Evolutionary conservation across 2,329 filamentous ascomycete species (phyloP), one percentile per base, ranked within the genome.

Genomic region (Aspergillus chevalieri): DNA sequence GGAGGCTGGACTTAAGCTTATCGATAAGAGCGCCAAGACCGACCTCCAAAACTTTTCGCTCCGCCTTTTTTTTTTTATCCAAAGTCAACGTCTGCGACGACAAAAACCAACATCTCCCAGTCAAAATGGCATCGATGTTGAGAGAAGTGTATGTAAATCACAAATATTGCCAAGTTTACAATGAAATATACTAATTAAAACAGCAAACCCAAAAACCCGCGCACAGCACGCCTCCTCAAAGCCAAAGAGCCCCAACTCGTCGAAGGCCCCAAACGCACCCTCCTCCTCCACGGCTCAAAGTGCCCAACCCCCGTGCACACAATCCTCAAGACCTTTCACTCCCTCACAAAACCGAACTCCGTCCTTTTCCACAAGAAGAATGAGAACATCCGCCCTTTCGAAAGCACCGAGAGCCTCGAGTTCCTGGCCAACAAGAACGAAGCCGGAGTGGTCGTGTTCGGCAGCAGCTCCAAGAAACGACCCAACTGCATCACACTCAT

Each of bases 401-500:
- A 96, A 70, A 90, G 94, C 68, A 76, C 87, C 56, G 78, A 85
- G 24, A 92, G 87, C 47, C 81, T 97, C 58, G 89, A 96, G 73
- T 98, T 98, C 77, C 91, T 98, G 77, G 86, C 86, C 55, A 85
- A 91, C 67, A 98, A 97, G 77, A 98, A 98, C 74, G 93, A 98
- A 70, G 85, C 88, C 63, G 87, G 84, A 43, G 76, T 96, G 44
- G 79, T 96, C 57, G 80, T 93, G 57, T 95, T 95, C 62, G 91
- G 85, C 47, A 85, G 82, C 68, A 86, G 85, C 70, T 89, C 81
- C 70, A 98, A 97, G 80, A 98, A 97, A 79, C 81, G 93, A n/a
- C 91, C 91, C 4, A 90, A 98, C 71, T 85, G 85, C 54, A 69
- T 98, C 61, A 96, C 90, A 0, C 72, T 97, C 43, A 78, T 86